Evolutionary conservation across 176 grass and related monocot genomes (phyloP).

Genomic region (Lolium multiflorum): DNA sequence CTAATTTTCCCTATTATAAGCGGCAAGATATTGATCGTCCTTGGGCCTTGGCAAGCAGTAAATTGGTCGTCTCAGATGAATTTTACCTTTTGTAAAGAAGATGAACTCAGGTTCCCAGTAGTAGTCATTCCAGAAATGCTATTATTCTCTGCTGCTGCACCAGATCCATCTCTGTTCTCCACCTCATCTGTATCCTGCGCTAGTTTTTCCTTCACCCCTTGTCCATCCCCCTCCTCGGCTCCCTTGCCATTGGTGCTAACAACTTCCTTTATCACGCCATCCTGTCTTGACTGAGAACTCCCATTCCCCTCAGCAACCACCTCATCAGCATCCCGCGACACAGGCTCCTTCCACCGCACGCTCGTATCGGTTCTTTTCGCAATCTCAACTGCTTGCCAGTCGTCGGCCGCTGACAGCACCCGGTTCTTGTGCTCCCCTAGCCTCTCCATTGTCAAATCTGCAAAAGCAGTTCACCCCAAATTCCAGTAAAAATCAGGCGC

Average conservation of each 20-base stretch:
- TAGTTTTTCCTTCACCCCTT: not conserved
- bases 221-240: not conserved
- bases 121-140: not conserved
- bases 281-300: not conserved
- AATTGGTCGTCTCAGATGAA: slow-evolving; percentile 11
- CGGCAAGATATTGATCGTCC: too few species aligned
- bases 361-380: not conserved
- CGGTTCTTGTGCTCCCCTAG: slow-evolving; percentile 75
- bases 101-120: slow-evolving; percentile 8
- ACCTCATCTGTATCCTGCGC: not conserved
- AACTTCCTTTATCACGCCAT: slow-evolving; percentile 33
- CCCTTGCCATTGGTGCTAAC: slow-evolving; percentile 5
- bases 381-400: slow-evolving; percentile 52
- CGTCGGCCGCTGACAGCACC: slow-evolving; percentile 58
- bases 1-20: not conserved
- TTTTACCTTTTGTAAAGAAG: slow-evolving; percentile 33
- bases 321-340: not conserved
- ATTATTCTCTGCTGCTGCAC: not conserved
- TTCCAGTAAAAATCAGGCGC: not conserved
- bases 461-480: slow-evolving; percentile 29
- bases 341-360: slow-evolving; percentile 26
- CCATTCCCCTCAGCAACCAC: slow-evolving; percentile 10
- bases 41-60: not conserved
- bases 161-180: slow-evolving; percentile 32
- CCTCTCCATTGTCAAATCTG: slow-evolving; percentile 55